Percentiles rank a stretch among this genome's conserved stretches.
Evolutionary conservation across 2,329 filamentous ascomycete species (phyloP).

Genomic region (Neonectria hederae): DNA sequence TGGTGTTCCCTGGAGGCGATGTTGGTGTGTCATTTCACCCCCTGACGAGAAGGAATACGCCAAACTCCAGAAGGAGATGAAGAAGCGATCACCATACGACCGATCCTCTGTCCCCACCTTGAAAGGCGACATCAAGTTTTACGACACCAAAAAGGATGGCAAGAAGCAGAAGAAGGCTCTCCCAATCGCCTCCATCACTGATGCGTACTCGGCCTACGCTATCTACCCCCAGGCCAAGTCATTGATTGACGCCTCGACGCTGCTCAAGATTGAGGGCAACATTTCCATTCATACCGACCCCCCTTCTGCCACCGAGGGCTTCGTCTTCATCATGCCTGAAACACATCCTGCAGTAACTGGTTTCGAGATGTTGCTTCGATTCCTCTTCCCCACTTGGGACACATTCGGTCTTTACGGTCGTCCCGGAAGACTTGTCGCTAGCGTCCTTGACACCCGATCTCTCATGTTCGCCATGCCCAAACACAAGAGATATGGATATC

Average conservation of each 20-base stretch:
- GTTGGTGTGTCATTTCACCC: conserved; percentile 94
- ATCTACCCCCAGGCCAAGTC: conserved; percentile 96
- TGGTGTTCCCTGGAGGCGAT: conserved; percentile 93
- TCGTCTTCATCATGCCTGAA: conserved; percentile 98
- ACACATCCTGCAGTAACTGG: conserved; percentile 89
- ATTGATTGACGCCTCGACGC: conserved; percentile 90
- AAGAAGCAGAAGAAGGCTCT: conserved; percentile 92
- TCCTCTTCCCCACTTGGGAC: conserved; percentile 93
- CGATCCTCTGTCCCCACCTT: conserved; percentile 72
- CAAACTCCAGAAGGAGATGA: conserved; percentile 84
- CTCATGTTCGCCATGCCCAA: conserved; percentile 99
- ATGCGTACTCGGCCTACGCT: conserved; percentile 92
- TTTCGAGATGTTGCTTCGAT: conserved; percentile 94
- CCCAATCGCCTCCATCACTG: conserved; percentile 90
- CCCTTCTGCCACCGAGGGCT: conserved; percentile 84
- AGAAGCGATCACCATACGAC: conserved; percentile 85
- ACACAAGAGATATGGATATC: conserved; percentile 85
- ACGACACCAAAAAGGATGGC: conserved; percentile 76
- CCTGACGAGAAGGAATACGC: conserved; percentile 93
- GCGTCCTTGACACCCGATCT: conserved; percentile 84
- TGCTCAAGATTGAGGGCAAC: conserved; percentile 92
- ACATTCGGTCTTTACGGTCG: conserved; percentile 92
- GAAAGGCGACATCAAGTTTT: conserved; percentile 94
- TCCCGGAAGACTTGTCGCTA: conserved; percentile 85
- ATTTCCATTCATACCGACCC: conserved; percentile 87